Conservation (phyloP, 768 basidiomycete genomes). For the Macrolepiota albuminosa region DNA sequence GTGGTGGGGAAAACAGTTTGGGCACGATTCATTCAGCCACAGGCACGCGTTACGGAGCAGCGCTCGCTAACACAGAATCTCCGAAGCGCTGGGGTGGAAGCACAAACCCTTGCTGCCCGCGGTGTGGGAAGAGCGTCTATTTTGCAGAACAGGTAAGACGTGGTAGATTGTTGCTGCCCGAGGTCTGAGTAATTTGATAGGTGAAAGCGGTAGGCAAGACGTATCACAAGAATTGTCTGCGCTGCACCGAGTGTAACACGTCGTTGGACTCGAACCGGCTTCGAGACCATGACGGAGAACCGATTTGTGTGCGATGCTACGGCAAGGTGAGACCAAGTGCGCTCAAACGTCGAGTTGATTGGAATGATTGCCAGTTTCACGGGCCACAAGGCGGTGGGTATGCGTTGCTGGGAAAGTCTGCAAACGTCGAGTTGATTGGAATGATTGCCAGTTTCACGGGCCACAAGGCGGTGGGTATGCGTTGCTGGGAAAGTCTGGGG, state of each 20-base stretch:
- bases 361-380: slow-evolving; percentile 44
- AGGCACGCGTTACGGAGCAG: slow-evolving; percentile 64
- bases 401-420: slow-evolving; percentile 52
- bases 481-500: slow-evolving; percentile 42
- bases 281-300: slow-evolving; percentile 71
- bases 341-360: not conserved
- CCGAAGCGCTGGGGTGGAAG: slow-evolving; percentile 42
- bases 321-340: slow-evolving; percentile 41
- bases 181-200: slow-evolving; percentile 30
- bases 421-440: not conserved
- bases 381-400: slow-evolving; percentile 75
- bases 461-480: slow-evolving; percentile 75
- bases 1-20: not conserved
- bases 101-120: slow-evolving; percentile 59
- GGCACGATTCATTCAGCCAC: slow-evolving; percentile 24
- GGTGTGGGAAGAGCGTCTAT: slow-evolving; percentile 73
- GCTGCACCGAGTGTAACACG: slow-evolving; percentile 70
- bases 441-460: slow-evolving; percentile 53
- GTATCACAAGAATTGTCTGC: slow-evolving; percentile 71
- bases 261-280: slow-evolving; percentile 67
- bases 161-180: not conserved
- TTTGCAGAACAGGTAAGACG: slow-evolving; percentile 73
- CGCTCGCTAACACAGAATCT: slow-evolving; percentile 37
- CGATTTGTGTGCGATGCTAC: slow-evolving; percentile 70
- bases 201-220: slow-evolving; percentile 79